These are phyloP conservation scores for Botrytis paeoniae DNA, from an alignment of 2,329 filamentous ascomycete genomes.

Conservation along the genomic window DNA sequence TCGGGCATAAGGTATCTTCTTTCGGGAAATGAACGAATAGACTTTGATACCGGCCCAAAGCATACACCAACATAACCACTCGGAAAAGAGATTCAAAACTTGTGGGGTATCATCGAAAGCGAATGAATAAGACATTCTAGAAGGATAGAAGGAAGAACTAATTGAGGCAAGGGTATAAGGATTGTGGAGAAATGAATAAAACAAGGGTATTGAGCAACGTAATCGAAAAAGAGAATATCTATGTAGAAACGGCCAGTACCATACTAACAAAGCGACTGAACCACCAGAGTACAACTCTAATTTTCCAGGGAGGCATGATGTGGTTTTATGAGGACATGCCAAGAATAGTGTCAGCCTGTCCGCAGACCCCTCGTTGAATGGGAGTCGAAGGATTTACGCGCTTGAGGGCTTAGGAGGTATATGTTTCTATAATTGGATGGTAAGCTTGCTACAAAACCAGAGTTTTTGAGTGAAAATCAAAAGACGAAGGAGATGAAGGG, in stretches of 20 bases:
- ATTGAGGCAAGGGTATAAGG: not conserved
- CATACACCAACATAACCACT: conserved; percentile 15
- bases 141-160: not conserved
- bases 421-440: conserved; percentile 14
- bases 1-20: not conserved
- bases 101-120: conserved; percentile 4
- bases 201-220: not conserved
- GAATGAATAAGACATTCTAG: conserved; percentile 16
- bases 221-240: not conserved
- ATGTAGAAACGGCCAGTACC: not conserved
- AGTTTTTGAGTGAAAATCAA: not conserved
- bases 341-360: conserved; percentile 16
- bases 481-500: not conserved
- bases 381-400: conserved; percentile 10
- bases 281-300: conserved; percentile 4
- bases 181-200: not conserved
- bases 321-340: conserved; percentile 13
- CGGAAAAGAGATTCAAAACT: conserved; percentile 10
- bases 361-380: not conserved
- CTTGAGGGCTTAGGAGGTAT: not conserved
- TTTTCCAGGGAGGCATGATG: not conserved
- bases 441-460: not conserved
- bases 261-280: not conserved
- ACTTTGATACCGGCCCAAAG: conserved; percentile 19
- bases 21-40: conserved; percentile 2